Percentiles rank a stretch among this genome's conserved stretches.
Conservation (phyloP, 2,329 filamentous ascomycete genomes). For the Metarhizium robertsii region DNA sequence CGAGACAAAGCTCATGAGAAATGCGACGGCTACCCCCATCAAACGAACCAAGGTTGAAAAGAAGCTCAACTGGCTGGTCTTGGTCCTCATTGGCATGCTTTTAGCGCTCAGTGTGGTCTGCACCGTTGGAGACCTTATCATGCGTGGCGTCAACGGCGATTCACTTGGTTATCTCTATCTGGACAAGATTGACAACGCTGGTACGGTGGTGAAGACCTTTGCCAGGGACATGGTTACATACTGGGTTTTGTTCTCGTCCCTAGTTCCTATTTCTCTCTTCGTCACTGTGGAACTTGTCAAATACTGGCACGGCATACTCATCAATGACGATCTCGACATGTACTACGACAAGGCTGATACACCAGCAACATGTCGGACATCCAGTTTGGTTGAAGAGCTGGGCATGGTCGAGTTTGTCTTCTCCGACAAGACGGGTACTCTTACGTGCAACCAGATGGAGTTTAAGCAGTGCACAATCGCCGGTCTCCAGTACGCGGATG, state of each 20-base stretch:
- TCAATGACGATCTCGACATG: constrained; percentile 95
- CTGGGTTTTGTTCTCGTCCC: constrained; percentile 93
- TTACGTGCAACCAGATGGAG: constrained; percentile 99
- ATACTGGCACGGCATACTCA: constrained; percentile 94
- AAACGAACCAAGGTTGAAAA: constrained; percentile 94
- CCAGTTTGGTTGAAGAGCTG: constrained; percentile 90
- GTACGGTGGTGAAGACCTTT: constrained; percentile 62
- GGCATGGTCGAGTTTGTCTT: constrained; percentile 99
- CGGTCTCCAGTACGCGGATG: constrained; percentile 87
- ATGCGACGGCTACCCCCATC: constrained; percentile 93
- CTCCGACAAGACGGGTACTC: constrained; percentile 92
- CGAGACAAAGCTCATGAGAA: constrained; percentile 98
- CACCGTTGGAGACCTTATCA: constrained; percentile 82
- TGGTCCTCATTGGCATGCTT: constrained; percentile 80
- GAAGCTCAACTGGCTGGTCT: constrained; percentile 86
- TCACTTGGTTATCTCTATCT: constrained; percentile 68
- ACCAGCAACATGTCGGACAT: constrained; percentile 90
- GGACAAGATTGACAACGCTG: constrained; percentile 44
- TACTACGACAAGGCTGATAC: constrained; percentile 96
- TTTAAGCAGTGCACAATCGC: constrained; percentile 92
- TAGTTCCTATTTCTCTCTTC: constrained; percentile 96
- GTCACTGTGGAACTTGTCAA: constrained; percentile 97
- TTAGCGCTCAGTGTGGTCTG: constrained; percentile 78
- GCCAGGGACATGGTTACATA: constrained; percentile 94
- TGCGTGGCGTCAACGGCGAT: constrained; percentile 52